These are phyloP conservation scores for Hemileccinum impolitum DNA, from an alignment of 768 basidiomycete genomes.

Conservation along the genomic window DNA sequence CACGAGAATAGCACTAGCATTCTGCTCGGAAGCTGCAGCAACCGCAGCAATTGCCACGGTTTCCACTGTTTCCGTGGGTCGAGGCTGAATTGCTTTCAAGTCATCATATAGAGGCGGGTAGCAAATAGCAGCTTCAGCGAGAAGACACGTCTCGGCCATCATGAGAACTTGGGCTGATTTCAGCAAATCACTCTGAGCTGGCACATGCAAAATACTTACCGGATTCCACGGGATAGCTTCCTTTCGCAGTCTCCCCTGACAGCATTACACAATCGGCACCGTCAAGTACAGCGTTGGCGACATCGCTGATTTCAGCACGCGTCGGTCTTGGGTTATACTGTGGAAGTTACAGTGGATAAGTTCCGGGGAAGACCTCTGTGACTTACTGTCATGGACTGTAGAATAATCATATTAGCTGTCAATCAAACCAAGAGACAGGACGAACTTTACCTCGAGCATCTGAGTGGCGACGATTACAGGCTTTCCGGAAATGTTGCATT, in stretches of 20 bases:
- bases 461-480: constrained; percentile 98
- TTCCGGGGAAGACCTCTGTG: neutral
- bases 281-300: constrained; percentile 98
- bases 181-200: constrained; percentile 2
- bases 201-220: constrained; percentile 44
- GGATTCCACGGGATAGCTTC: constrained; percentile 92
- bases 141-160: constrained; percentile 99
- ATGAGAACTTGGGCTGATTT: constrained; percentile 65
- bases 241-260: constrained; percentile 99
- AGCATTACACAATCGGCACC: constrained; percentile 99
- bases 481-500: constrained; percentile 97
- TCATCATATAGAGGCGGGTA: constrained; percentile 94
- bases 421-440: neutral
- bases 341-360: constrained; percentile 9
- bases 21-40: constrained; percentile 92
- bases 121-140: constrained; percentile 94
- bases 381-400: constrained; percentile 89
- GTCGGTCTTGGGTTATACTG: constrained; percentile 98
- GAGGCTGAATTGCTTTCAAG: constrained; percentile 69
- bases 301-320: constrained; percentile 98
- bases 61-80: constrained; percentile 92
- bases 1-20: constrained; percentile 92
- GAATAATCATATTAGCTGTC: constrained; percentile 9
- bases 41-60: constrained; percentile 96
- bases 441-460: constrained; percentile 82